Evolutionary conservation across 164 flowering plant genomes (phyloP).

Genomic region (Liquidambar formosana): DNA sequence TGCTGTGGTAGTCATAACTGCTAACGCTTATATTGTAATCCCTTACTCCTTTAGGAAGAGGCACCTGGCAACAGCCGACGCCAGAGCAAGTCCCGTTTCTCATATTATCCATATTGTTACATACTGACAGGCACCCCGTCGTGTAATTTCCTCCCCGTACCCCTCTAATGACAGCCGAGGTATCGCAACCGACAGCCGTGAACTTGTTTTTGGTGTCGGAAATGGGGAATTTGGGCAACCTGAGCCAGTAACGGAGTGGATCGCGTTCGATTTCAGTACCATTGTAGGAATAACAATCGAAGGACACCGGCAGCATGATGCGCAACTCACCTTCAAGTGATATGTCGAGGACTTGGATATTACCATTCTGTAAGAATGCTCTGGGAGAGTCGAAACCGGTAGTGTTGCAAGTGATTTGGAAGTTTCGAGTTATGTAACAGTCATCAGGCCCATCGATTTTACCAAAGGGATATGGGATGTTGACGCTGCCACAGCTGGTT

Average conservation of each 20-base stretch:
- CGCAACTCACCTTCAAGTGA: slow-evolving; percentile 3
- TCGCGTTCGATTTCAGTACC: background rate
- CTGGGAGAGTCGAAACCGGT: background rate
- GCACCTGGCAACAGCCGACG: slow-evolving; percentile 12
- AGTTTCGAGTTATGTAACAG: background rate
- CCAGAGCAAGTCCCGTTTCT: slow-evolving; percentile 6
- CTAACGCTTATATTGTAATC: background rate
- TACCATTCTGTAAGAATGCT: background rate
- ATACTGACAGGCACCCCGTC: no score
- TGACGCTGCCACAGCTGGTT: no score
- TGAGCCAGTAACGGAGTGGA: background rate
- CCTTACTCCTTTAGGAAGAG: background rate
- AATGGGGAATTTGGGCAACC: background rate
- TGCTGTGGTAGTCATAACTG: background rate
- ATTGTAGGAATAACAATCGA: background rate
- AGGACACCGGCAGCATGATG: background rate
- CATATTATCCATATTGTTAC: background rate
- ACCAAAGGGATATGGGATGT: slow-evolving; percentile 12
- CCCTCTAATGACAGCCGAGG: background rate
- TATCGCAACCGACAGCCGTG: no score
- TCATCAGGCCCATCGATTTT: background rate
- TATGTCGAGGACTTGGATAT: background rate
- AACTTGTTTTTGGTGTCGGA: slow-evolving; percentile 11
- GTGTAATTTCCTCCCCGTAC: background rate
- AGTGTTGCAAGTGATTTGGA: background rate